Conservation (phyloP, 2,329 filamentous ascomycete species). For the Cercospora zeina region DNA sequence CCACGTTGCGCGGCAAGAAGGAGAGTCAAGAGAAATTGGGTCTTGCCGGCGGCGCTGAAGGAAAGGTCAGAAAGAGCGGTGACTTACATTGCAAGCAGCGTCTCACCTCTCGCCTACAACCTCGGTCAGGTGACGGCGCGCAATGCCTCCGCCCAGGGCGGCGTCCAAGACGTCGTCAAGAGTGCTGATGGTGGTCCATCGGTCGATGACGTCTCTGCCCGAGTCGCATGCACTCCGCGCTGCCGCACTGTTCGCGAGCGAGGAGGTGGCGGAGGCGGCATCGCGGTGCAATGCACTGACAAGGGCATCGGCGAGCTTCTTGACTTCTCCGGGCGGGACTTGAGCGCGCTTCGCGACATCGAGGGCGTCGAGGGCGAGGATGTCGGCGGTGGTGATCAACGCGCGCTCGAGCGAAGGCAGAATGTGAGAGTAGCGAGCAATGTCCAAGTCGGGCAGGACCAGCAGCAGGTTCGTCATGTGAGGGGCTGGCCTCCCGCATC, state of each 20-base stretch:
- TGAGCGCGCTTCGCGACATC: conserved; percentile 85
- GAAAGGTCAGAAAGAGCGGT: conserved; percentile 13
- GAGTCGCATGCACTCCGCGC: conserved; percentile 26
- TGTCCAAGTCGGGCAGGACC: conserved; percentile 77
- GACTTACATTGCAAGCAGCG: conserved; percentile 16
- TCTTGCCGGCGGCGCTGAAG: conserved; percentile 81
- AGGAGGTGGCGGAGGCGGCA: background rate
- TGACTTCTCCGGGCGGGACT: conserved; percentile 77
- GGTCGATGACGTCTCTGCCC: conserved; percentile 44
- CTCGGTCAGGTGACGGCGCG: conserved; percentile 79
- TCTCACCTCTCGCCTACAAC: conserved; percentile 81
- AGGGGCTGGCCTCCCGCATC: conserved; percentile 29
- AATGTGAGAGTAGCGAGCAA: conserved; percentile 69
- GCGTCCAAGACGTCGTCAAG: conserved; percentile 72
- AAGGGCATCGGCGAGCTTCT: conserved; percentile 68
- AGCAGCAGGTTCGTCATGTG: conserved; percentile 81
- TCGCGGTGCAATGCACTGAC: conserved; percentile 64
- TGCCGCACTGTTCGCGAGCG: background rate
- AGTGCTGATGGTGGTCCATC: conserved; percentile 70
- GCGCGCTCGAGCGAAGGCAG: conserved; percentile 78
- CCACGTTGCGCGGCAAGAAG: conserved; percentile 83
- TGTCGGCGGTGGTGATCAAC: conserved; percentile 74
- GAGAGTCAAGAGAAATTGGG: conserved; percentile 83
- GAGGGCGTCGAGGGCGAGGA: conserved; percentile 77
- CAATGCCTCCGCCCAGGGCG: conserved; percentile 74